A percentile compares a stretch with the other conserved stretches of the same genome.
Evolutionary conservation across 176 grass and related monocot genomes (phyloP).

Genomic region (Thinopyrum elongatum): DNA sequence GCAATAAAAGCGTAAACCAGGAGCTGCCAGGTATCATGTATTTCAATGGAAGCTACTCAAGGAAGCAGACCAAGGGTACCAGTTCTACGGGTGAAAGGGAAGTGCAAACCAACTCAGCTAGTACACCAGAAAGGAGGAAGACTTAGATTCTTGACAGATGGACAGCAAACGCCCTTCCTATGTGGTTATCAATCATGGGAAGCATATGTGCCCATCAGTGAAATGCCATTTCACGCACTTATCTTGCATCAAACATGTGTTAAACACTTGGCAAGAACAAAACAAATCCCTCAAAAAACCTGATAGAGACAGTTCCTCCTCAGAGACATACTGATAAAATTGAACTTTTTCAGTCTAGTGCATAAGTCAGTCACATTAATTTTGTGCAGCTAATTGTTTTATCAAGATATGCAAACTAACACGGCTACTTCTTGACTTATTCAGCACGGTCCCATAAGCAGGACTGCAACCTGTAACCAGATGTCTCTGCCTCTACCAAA

Average conservation of each 20-base stretch:
- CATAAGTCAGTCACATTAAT: background rate
- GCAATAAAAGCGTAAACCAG: slow-evolving; percentile 7
- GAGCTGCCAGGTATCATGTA: slow-evolving; percentile 21
- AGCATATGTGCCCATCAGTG: slow-evolving; percentile 13
- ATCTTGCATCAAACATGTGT: background rate
- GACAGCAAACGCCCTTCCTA: background rate
- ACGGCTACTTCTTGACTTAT: background rate
- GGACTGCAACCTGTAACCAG: background rate
- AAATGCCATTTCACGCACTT: background rate
- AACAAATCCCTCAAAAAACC: background rate
- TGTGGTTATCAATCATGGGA: background rate
- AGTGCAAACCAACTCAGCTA: slow-evolving; percentile 1
- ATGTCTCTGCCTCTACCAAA: background rate
- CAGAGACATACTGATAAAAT: background rate
- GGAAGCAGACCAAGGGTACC: background rate
- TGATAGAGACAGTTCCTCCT: background rate
- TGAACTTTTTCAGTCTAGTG: background rate
- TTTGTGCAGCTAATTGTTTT: background rate
- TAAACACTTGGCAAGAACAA: background rate
- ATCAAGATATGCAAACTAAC: background rate
- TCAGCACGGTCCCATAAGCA: background rate
- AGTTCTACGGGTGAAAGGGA: slow-evolving; percentile 6
- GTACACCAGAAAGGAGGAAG: background rate
- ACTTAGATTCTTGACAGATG: slow-evolving; percentile 11
- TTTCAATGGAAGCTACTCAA: slow-evolving; percentile 42